A percentile compares a stretch with the other conserved stretches of the same genome.
phyloP scores from a whole-genome alignment of 352 stramenopile genomes.

The Pythium sp. region DNA sequence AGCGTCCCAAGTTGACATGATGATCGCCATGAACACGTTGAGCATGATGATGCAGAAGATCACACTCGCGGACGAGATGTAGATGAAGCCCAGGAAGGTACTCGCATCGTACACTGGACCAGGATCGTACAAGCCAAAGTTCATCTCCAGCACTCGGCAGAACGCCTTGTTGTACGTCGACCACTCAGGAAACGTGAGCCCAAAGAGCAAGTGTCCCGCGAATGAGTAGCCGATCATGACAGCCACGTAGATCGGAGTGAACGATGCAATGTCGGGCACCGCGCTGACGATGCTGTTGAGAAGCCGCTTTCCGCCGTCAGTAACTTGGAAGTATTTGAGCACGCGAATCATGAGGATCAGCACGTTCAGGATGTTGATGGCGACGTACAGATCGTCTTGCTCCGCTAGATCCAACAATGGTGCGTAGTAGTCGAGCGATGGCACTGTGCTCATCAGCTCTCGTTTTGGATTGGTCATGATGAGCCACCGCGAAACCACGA shows the following conservation, averaged over 20 bases:
- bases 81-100: conserved; percentile 55
- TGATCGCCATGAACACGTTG: conserved; percentile 78
- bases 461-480: conserved; percentile 34
- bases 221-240: conserved; percentile 72
- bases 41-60: conserved; percentile 82
- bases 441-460: conserved; percentile 26
- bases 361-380: conserved; percentile 65
- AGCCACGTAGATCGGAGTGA: conserved; percentile 62
- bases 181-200: conserved; percentile 61
- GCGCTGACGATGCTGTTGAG: conserved; percentile 61
- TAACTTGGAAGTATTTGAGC: conserved; percentile 75
- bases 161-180: conserved; percentile 51
- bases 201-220: conserved; percentile 62
- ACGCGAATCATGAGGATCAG: conserved; percentile 49
- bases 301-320: conserved; percentile 48
- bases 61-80: conserved; percentile 60
- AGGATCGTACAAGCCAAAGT: conserved; percentile 71
- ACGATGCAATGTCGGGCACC: conserved; percentile 70
- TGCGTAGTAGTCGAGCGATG: conserved; percentile 56
- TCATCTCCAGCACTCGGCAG: conserved; percentile 72
- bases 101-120: conserved; percentile 63
- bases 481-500: conserved; percentile 46
- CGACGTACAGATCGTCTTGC: conserved; percentile 53
- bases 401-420: conserved; percentile 31
- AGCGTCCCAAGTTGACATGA: conserved; percentile 70